Conservation (phyloP, 1,284 basidiomycete species). For the Meira miltonrushii region DNA sequence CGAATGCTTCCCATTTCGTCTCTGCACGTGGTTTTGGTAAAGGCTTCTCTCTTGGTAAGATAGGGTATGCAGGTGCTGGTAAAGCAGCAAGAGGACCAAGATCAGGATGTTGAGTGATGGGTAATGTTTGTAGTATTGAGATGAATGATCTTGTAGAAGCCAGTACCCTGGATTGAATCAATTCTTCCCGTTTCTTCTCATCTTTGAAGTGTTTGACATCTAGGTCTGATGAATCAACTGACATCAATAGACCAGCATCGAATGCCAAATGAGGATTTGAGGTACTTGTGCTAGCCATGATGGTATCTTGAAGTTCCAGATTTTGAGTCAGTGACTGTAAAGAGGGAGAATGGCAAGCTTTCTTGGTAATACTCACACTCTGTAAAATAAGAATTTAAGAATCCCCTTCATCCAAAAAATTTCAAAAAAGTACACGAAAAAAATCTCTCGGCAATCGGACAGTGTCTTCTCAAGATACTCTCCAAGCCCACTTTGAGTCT, state of each 20-base stretch:
- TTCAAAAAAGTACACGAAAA: background rate
- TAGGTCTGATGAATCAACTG: slow-evolving; percentile 8
- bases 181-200: slow-evolving; percentile 65
- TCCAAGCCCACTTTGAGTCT: too few species aligned
- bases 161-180: slow-evolving; percentile 73
- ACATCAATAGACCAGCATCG: slow-evolving; percentile 6
- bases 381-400: background rate
- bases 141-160: slow-evolving; percentile 81
- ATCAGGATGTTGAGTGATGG: slow-evolving; percentile 64
- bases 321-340: background rate
- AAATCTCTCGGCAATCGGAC: too few species aligned
- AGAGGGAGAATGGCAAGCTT: background rate
- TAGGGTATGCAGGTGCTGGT: slow-evolving; percentile 56
- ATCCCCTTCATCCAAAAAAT: background rate
- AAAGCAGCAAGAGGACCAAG: slow-evolving; percentile 81
- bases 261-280: slow-evolving; percentile 4
- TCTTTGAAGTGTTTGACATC: background rate
- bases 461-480: too few species aligned
- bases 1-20: slow-evolving; percentile 97
- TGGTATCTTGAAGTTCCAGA: background rate
- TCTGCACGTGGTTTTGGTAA: slow-evolving; percentile 84
- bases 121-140: slow-evolving; percentile 73
- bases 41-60: slow-evolving; percentile 74
- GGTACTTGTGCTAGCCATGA: background rate
- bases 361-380: background rate